A percentile compares a stretch with the other conserved stretches of the same genome.
These are phyloP conservation scores for Mollisia scopiformis DNA, from an alignment of 2,329 filamentous ascomycete species.

Conservation along the genomic window DNA sequence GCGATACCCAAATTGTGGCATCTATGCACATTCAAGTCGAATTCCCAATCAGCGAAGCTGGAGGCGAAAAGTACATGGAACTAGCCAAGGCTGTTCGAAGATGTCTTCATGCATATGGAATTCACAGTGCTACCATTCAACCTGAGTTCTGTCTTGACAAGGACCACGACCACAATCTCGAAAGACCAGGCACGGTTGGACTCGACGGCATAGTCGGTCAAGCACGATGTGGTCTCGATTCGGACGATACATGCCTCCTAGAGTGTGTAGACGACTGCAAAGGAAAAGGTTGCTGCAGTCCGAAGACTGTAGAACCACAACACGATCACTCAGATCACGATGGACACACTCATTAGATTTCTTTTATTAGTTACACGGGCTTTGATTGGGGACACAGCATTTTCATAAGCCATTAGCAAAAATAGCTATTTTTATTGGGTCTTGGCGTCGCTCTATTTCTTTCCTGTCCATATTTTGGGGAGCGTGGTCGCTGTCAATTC, in stretches of 20 bases:
- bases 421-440: too few species aligned
- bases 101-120: slow-evolving; percentile 93
- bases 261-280: slow-evolving; percentile 40
- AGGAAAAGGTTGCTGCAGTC: slow-evolving; percentile 36
- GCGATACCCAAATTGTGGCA: slow-evolving; percentile 90
- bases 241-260: slow-evolving; percentile 35
- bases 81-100: slow-evolving; percentile 80
- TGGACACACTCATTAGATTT: slow-evolving; percentile 35
- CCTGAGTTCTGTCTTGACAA: slow-evolving; percentile 76
- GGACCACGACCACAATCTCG: slow-evolving; percentile 31
- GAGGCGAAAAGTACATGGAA: slow-evolving; percentile 83
- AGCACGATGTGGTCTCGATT: slow-evolving; percentile 29
- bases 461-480: background rate
- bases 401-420: too few species aligned
- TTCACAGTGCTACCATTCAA: slow-evolving; percentile 96
- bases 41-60: slow-evolving; percentile 84
- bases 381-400: too few species aligned
- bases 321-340: slow-evolving; percentile 34
- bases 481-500: background rate
- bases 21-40: slow-evolving; percentile 91
- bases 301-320: slow-evolving; percentile 24
- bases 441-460: too few species aligned
- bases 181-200: slow-evolving; percentile 21
- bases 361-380: too few species aligned
- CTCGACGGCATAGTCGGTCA: slow-evolving; percentile 33